These are phyloP conservation scores for Mucor plumbeus DNA, from an alignment of 371 early-diverging fungal species.

Conservation along the genomic window DNA sequence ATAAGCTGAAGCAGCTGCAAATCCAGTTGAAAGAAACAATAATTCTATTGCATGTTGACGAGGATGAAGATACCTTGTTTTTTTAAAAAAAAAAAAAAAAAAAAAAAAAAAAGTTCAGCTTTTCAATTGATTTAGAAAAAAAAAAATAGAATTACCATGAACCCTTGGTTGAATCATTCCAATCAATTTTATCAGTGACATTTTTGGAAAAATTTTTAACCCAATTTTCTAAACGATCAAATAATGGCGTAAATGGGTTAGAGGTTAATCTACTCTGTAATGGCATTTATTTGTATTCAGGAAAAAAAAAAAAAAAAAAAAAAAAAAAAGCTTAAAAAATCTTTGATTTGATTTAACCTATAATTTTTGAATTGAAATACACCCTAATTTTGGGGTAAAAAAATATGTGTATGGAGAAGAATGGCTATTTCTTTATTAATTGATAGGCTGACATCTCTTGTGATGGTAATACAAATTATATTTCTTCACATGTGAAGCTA, in stretches of 20 bases:
- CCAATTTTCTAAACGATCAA: slow-evolving; percentile 23
- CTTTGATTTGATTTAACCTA: not conserved
- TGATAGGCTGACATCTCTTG: not conserved
- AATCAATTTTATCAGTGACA: slow-evolving; percentile 56
- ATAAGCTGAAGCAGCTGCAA: slow-evolving; percentile 43
- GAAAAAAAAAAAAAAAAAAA: not conserved
- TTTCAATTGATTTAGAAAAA: not conserved
- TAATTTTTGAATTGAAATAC: not conserved
- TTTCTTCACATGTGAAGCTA: not conserved
- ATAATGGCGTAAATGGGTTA: slow-evolving; percentile 3
- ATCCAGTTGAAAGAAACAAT: slow-evolving; percentile 53
- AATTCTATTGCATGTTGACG: slow-evolving; percentile 64
- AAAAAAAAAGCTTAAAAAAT: not conserved
- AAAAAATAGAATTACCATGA: slow-evolving; percentile 49
- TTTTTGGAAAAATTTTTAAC: slow-evolving; percentile 11
- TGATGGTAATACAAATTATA: not conserved
- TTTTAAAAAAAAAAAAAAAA: too few species aligned
- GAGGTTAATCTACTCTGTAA: not conserved
- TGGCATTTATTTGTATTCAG: not conserved
- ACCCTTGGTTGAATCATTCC: slow-evolving; percentile 57
- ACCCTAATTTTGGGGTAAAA: slow-evolving; percentile 5
- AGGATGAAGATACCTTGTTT: slow-evolving; percentile 62
- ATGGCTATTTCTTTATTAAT: not conserved
- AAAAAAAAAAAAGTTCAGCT: too few species aligned
- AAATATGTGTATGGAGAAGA: not conserved